phyloP scores from a whole-genome alignment of 805 yeast species.

The Spathaspora gorwiae region DNA sequence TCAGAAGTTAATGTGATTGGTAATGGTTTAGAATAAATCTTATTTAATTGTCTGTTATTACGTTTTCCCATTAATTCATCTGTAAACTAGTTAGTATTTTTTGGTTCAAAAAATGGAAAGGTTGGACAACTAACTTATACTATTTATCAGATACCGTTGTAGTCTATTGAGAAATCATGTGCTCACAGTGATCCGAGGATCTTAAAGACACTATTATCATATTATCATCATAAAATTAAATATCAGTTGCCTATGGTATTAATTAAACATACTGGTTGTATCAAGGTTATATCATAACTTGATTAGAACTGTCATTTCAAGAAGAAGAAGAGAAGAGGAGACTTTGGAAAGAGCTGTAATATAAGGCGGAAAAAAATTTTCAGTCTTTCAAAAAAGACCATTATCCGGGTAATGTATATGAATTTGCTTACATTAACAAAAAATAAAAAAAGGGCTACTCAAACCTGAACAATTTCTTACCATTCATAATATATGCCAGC shows the following conservation, averaged over 20 bases:
- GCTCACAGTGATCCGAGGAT: slow-evolving; percentile 47
- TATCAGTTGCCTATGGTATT: neutral
- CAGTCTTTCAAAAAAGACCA: neutral
- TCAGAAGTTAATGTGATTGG: slow-evolving; percentile 47
- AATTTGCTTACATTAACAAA: too few relatives aligned
- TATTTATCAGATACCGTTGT: slow-evolving; percentile 88
- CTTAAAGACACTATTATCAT: slow-evolving; percentile 20
- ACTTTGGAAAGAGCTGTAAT: neutral
- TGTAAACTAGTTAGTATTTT: slow-evolving; percentile 11
- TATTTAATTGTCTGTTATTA: slow-evolving; percentile 25
- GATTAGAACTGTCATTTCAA: neutral
- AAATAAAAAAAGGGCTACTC: too few relatives aligned
- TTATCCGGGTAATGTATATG: neutral
- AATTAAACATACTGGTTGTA: neutral
- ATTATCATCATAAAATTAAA: slow-evolving; percentile 13
- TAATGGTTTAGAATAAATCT: slow-evolving; percentile 45
- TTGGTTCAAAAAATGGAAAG: neutral
- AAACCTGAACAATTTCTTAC: neutral
- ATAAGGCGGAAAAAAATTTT: too few relatives aligned
- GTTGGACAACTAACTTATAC: neutral
- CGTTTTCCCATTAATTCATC: slow-evolving; percentile 26
- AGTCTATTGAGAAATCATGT: slow-evolving; percentile 81
- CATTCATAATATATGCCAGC: neutral
- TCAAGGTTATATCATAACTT: neutral
- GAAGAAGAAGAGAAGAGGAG: neutral